Percentiles rank a stretch among this genome's conserved stretches.
These are phyloP conservation scores for Arthrobotrys iridis DNA, from an alignment of 2,329 filamentous ascomycete genomes.

Conservation along the genomic window DNA sequence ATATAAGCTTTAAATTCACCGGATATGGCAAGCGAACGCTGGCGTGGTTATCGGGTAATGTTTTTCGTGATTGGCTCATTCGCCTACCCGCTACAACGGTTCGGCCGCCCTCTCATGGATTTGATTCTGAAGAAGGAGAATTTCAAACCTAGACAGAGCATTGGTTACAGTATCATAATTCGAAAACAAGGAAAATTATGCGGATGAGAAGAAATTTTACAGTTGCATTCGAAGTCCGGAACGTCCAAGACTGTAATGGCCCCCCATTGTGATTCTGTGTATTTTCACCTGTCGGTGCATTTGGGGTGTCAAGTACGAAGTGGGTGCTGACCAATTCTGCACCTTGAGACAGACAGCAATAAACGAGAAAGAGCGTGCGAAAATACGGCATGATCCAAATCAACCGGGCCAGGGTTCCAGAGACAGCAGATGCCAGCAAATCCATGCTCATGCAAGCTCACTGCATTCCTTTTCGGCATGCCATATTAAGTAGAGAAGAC, in stretches of 20 bases:
- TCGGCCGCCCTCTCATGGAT: constrained; percentile 38
- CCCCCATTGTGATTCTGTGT: neutral
- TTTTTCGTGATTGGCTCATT: constrained; percentile 31
- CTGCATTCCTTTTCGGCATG: constrained; percentile 33
- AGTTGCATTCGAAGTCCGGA: neutral
- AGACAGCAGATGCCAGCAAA: neutral
- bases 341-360: constrained; percentile 39
- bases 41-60: constrained; percentile 33
- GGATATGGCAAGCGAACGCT: constrained; percentile 42
- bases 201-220: neutral
- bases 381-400: constrained; percentile 30
- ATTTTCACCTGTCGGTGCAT: neutral
- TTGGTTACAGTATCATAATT: neutral
- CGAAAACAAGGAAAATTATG: constrained; percentile 16
- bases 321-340: constrained; percentile 45
- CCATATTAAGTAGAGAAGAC: constrained; percentile 18
- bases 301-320: neutral
- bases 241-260: neutral
- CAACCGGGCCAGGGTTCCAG: constrained; percentile 15
- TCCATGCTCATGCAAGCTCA: neutral
- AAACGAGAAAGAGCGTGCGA: neutral
- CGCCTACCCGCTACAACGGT: constrained; percentile 45
- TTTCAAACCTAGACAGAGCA: neutral
- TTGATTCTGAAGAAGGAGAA: neutral
- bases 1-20: constrained; percentile 25